phyloP scores from a whole-genome alignment of 768 basidiomycete species.

The Hericium coralloides region DNA sequence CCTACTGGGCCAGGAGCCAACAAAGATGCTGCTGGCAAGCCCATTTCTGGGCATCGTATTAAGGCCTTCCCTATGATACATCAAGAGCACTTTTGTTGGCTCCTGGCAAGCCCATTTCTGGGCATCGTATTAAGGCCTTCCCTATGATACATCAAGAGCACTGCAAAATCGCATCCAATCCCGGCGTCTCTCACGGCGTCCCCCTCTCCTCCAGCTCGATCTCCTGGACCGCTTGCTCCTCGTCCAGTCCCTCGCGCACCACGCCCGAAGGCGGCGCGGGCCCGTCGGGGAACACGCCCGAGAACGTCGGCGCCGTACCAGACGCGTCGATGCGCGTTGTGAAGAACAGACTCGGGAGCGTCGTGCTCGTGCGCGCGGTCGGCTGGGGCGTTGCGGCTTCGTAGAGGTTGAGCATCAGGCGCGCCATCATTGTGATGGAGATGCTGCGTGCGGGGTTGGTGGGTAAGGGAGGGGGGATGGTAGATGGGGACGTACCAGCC shows the following conservation, averaged over 20 bases:
- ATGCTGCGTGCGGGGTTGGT: slow-evolving; percentile 23
- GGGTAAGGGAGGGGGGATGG: neutral
- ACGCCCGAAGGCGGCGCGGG: too few species aligned
- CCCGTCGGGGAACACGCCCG: neutral
- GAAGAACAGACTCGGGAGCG: neutral
- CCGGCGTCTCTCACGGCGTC: too few species aligned
- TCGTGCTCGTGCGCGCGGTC: neutral
- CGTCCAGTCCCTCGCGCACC: neutral
- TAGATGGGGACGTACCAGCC: slow-evolving; percentile 28
- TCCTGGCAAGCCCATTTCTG: too few species aligned
- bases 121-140: too few species aligned
- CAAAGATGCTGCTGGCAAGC: too few species aligned
- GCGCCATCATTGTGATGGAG: slow-evolving; percentile 44
- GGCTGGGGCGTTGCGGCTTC: slow-evolving; percentile 21
- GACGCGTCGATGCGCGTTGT: neutral
- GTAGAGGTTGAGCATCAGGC: slow-evolving; percentile 48
- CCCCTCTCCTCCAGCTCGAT: neutral
- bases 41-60: too few species aligned
- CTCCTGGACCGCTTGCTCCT: neutral
- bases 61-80: neutral
- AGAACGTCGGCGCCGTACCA: neutral
- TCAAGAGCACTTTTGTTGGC: too few species aligned
- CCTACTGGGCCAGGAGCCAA: too few species aligned
- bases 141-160: neutral
- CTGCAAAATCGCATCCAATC: too few species aligned